phyloP scores from a whole-genome alignment of 306 rosid genomes.

The Comarum palustre region DNA sequence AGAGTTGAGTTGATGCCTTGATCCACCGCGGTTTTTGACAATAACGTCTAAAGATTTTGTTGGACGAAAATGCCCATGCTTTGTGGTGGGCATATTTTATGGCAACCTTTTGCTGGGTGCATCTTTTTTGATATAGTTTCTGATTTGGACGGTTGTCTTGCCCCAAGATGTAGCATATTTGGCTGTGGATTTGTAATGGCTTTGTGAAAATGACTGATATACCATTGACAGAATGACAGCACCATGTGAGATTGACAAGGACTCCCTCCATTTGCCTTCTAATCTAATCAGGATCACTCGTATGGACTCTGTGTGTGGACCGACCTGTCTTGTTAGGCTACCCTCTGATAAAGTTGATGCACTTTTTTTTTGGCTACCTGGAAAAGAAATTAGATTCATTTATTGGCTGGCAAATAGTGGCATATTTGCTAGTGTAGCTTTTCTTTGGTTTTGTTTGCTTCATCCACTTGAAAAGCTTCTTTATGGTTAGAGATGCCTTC shows the following conservation, averaged over 20 bases:
- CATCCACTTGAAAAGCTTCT: not conserved
- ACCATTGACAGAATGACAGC: conserved; percentile 19
- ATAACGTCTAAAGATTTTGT: conserved; percentile 22
- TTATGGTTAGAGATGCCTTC: not conserved
- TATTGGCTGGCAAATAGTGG: conserved; percentile 4
- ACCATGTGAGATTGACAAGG: conserved; percentile 4
- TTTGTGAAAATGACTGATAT: conserved; percentile 29
- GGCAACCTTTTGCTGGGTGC: not conserved
- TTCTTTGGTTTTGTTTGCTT: not conserved
- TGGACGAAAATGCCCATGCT: conserved; percentile 38
- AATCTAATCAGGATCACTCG: not conserved
- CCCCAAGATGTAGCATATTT: conserved; percentile 13
- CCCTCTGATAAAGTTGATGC: not conserved
- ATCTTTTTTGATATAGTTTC: conserved; percentile 22
- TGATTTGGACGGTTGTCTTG: conserved; percentile 37
- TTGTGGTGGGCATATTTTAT: not conserved
- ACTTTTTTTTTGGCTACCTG: not conserved
- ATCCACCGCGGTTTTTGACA: conserved; percentile 50
- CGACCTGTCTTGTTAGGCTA: not conserved
- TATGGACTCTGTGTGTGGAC: not conserved
- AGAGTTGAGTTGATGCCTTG: not conserved
- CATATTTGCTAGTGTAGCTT: not conserved
- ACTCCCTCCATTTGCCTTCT: not conserved
- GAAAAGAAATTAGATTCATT: conserved; percentile 6
- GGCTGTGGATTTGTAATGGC: not conserved